Evolutionary conservation across 208 protist genomes (phyloP).

Genomic region (Crithidia expoeki): DNA sequence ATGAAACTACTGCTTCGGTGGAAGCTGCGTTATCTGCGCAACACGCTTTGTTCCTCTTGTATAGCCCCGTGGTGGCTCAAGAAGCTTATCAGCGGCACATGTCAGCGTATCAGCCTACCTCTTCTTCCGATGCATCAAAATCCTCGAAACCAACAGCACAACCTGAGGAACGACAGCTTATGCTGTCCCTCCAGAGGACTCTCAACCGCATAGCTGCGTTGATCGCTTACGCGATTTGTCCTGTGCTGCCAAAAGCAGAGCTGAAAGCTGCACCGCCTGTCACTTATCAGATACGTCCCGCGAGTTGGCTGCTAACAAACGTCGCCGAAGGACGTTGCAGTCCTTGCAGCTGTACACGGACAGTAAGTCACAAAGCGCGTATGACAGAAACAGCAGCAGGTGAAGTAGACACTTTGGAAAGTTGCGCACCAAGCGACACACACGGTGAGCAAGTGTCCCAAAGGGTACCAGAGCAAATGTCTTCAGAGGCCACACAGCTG

Average conservation of each 20-base stretch:
- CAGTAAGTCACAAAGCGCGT: background rate
- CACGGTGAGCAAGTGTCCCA: background rate
- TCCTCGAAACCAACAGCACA: background rate
- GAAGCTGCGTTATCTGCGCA: background rate
- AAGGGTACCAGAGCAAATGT: background rate
- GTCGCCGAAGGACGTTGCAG: conserved; percentile 18
- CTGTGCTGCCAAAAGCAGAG: conserved; percentile 4
- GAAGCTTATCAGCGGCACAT: background rate
- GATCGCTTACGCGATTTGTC: conserved; percentile 4
- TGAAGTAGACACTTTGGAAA: background rate
- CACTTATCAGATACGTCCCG: conserved; percentile 22
- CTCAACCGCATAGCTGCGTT: conserved; percentile 17
- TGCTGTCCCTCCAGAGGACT: conserved; percentile 2
- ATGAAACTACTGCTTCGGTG: background rate
- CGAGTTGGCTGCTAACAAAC: conserved; percentile 38
- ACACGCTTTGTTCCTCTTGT: conserved; percentile 20
- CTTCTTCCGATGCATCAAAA: background rate
- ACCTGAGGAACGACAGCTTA: background rate
- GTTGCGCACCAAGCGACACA: too few species aligned
- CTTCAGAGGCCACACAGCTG: background rate
- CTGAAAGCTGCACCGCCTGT: background rate
- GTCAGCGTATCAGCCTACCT: background rate
- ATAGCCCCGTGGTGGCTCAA: conserved; percentile 15
- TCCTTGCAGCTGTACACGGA: conserved; percentile 4
- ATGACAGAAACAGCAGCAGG: background rate